phyloP scores from a whole-genome alignment of 2,329 filamentous ascomycete genomes.

The Tolypocladium ovalisporum region DNA sequence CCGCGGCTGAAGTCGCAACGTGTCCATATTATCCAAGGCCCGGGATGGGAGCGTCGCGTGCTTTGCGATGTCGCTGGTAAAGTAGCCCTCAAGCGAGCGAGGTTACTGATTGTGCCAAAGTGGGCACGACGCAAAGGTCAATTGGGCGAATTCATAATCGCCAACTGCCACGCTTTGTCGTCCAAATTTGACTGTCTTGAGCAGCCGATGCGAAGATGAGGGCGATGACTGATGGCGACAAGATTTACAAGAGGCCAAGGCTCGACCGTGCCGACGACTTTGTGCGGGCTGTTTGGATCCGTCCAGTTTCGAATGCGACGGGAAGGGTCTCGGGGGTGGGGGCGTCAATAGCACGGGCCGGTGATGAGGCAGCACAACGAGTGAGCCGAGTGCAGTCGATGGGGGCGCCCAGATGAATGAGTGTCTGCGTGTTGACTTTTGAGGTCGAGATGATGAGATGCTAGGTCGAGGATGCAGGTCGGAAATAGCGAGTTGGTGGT shows the following conservation, averaged over 20 bases:
- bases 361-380: not conserved
- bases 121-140: slow-evolving; percentile 5
- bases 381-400: not conserved
- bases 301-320: not conserved
- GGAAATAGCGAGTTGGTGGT: slow-evolving; percentile 6
- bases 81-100: not conserved
- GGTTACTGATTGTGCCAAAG: not conserved
- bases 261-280: not conserved
- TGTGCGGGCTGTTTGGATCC: not conserved
- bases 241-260: not conserved
- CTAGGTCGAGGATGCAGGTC: slow-evolving; percentile 2
- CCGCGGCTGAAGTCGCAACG: slow-evolving; percentile 40
- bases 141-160: slow-evolving; percentile 11
- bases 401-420: not conserved
- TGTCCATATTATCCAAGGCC: slow-evolving; percentile 34
- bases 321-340: slow-evolving; percentile 1
- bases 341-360: not conserved
- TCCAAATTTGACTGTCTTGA: not conserved
- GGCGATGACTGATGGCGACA: not conserved
- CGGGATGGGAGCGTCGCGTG: slow-evolving; percentile 4
- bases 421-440: not conserved
- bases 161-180: not conserved
- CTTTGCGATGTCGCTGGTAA: not conserved
- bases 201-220: not conserved
- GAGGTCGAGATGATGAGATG: not conserved